Base-by-base conservation (phyloP, 306 rosid species). In the Trifolium repens region DNA sequence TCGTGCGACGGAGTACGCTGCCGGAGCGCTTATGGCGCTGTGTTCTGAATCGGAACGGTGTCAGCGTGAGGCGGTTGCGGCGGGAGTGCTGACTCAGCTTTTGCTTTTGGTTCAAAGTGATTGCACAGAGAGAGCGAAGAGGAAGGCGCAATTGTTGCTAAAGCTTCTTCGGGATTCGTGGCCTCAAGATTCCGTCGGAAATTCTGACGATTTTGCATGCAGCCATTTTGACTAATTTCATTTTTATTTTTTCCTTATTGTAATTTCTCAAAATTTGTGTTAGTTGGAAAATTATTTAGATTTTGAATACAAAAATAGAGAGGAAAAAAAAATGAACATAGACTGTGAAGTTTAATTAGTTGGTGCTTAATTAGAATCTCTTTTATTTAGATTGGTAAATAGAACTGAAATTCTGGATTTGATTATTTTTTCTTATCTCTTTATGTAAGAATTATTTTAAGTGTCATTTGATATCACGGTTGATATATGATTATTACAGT, bases 151-250 rank as follows among this genome's bases (percentile, higher is more conserved):
- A 74, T 68, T 87, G 74, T 65, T 94, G 87, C 85, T 94, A 71
- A 94, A 94, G 91, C 96, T 90, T 78, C 96, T 94, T 79, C 88
- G 96, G 88, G 97, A 94, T 86, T 94, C 96, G 86, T 94, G 98
- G 98, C 98, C 98, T 9, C 88, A 86, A 59, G 87, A 90, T 73
- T 90, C 96, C 19, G 57, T 90, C 27, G 93, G 89, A 63, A 89
- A 90, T 76, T 94, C 96, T 4, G 94, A 94, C 57, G 98, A 90
- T 72, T 94, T 80, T 76, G 91, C 78, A 76, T 88, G 93, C 87
- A 87, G 96, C 46, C 91, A 94, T 85, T 89, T 68, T 85, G 83
- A 80, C 34, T 37, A 3, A 37, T 74, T 58, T 19, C 0, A 12
- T 72, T 58, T 34, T 9, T 4, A 17, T 26, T 34, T 34, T 34